Base-by-base conservation (phyloP, 2,329 filamentous ascomycete species). In the Trichoderma sp. region DNA sequence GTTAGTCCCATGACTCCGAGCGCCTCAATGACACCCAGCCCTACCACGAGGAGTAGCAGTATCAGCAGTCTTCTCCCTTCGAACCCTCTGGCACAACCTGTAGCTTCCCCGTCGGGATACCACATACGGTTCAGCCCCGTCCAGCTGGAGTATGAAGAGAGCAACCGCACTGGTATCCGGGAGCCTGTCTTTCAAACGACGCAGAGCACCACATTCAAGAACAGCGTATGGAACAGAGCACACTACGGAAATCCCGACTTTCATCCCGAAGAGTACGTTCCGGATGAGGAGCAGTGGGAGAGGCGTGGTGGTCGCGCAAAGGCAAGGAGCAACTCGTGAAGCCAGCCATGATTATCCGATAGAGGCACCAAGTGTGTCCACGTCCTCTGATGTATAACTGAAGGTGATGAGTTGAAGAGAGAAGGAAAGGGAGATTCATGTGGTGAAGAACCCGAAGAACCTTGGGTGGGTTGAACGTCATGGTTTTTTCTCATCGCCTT, bases 171-270 rank as follows among this genome's bases (percentile, higher is more conserved):
- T 75, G 82, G 81, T 62, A 83, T 83, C n/a, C 80, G 80, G 1
- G 88, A 89, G 75, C 86, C 87, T n/a, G 83, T 85, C 4, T 87
- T 88, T 69, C 82, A 85, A 16, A 82, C 85, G 3, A 86, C 86
- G 71, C 92, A 89, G 2, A 88, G 85, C 68, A 88, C 85, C 66
- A 90, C 89, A 1, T 93, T 93, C 80, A 91, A 91, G 79, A 92
- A 93, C 78, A 91, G 89, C 71, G 89, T 92, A 73, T 92, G 90
- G 83, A 93, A 93, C 79, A 88, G 88, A 64, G 91, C 91, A 1
- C 91, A 93, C 80, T 93, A 90, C 78, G 90, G 91, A 76, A 93
- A 93, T 77, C 89, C 90, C 3, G 86, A 87, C 60, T 87, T 87
- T 66, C 85, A 86, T 45, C 85, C 85, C 0, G 85, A 87, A 75